Percentiles rank a stretch among this genome's conserved stretches.
Evolutionary conservation across 192 early-diverging fungal genomes (phyloP).

Genomic region (Rhizophagus sp.): DNA sequence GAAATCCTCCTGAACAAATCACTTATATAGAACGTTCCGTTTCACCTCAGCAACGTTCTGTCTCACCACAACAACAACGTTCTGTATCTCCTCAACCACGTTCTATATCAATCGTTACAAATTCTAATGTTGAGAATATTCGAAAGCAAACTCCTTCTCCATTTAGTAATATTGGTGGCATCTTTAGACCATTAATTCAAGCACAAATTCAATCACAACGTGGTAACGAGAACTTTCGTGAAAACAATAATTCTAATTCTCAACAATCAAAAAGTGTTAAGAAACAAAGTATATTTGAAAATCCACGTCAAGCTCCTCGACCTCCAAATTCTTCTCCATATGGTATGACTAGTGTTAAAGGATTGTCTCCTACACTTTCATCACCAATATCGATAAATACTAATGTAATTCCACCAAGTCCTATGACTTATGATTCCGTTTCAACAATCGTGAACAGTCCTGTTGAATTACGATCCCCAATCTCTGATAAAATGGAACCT

Average conservation of each 20-base stretch:
- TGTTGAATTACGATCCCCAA: not conserved
- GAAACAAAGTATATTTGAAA: not conserved
- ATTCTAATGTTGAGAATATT: not conserved
- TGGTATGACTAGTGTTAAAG: not conserved
- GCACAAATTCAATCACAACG: not conserved
- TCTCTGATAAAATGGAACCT: not conserved
- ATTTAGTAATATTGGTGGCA: not conserved
- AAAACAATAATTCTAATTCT: not conserved
- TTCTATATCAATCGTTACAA: too few species aligned
- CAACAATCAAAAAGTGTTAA: not conserved
- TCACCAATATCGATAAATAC: not conserved
- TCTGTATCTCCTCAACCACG: not conserved
- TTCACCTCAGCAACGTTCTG: not conserved
- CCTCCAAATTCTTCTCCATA: not conserved
- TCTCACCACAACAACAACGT: not conserved
- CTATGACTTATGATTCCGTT: not conserved
- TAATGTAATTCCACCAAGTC: not conserved
- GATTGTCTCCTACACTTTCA: not conserved
- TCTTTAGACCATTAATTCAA: not conserved
- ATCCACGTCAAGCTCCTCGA: not conserved
- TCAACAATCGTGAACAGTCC: not conserved
- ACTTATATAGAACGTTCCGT: not conserved
- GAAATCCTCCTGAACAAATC: constrained; percentile 2
- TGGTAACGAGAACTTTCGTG: constrained; percentile 10
- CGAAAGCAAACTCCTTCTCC: constrained; percentile 16